Evolutionary conservation across 176 grass and related monocot genomes (phyloP), one percentile per base, ranked within the genome.

Genomic region (Elymus sibiricus): DNA sequence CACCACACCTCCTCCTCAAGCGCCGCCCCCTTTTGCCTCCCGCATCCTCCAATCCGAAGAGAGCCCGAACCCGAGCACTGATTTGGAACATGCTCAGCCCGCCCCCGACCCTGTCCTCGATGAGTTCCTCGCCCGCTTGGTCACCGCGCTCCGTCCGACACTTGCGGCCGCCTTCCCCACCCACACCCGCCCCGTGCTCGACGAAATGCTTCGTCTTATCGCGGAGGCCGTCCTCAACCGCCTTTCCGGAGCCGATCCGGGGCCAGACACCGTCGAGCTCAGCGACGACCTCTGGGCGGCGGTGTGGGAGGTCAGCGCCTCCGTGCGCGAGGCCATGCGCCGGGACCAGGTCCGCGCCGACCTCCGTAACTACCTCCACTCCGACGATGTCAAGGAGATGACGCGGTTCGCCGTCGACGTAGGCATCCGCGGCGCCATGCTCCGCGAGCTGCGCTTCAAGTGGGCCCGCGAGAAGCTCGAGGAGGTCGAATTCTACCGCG

Each of bases 381-480:
- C 85, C 90, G 91, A 93, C 58, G 87, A 94, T 76, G 96, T 98
- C 56, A 98, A 98, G 90, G 88, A 94, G 85, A 98, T 95, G 96
- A 92, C 91, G 86, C 90, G 86, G 27, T 98, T 98, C 61, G 93
- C 96, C 16, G 88, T 66, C 15, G 96, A 98, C 35, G 88, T 95
- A 1, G 96, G 96, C 81, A 84, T 98, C 77, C 87, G 88, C 26
- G 96, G 96, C 11, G 60, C 92, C 46, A 88, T 94, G 82, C 96
- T 98, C 39, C 87, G 96, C 34, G 96, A 98, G 86, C 86, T 98
- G 47, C 96, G 93, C 21, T 98, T 98, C 86, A 98, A 98, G 79
- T 98, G 96, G 96, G 93, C 96, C 11, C 88, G 93, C 58, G 93
- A 95, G 31, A 98, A 98, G 84, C 86, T 90, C 6, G 93, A 95